Evolutionary conservation across 2,329 filamentous ascomycete genomes (phyloP).

Genomic region (Madurella mycetomatis): DNA sequence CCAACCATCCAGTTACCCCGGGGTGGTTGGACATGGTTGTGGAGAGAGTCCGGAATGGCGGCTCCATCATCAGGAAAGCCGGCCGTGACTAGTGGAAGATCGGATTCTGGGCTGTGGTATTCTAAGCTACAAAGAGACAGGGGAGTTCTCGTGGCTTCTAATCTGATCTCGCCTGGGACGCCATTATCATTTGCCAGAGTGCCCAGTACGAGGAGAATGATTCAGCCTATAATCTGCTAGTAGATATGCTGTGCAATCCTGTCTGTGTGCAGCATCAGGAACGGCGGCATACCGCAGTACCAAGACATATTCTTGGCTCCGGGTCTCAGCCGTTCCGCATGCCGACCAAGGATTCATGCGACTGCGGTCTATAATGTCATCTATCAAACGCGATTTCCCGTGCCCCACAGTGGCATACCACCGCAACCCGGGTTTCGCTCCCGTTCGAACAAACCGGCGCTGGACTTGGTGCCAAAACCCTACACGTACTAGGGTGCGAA

Average conservation of each 20-base stretch:
- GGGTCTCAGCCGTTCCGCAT: too few species aligned
- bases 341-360: too few species aligned
- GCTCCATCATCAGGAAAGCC: conserved; percentile 5
- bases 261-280: neutral
- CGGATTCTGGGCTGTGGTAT: conserved; percentile 5
- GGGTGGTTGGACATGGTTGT: conserved; percentile 13
- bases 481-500: neutral
- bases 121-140: neutral
- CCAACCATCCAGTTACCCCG: conserved; percentile 1
- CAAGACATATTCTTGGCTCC: too few species aligned
- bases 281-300: neutral
- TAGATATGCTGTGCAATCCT: conserved; percentile 3
- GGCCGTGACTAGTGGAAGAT: conserved; percentile 1
- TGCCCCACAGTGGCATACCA: conserved; percentile 12
- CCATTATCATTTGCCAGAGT: too few species aligned
- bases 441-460: neutral
- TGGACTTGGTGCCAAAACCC: too few species aligned
- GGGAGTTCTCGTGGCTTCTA: neutral
- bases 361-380: too few species aligned
- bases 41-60: conserved; percentile 24
- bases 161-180: too few species aligned
- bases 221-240: conserved; percentile 19
- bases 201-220: neutral
- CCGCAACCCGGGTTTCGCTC: conserved; percentile 10
- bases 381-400: conserved; percentile 10